Evolutionary conservation across 768 basidiomycete genomes (phyloP), one percentile per base, ranked within the genome.

Genomic region (Tylopilus vinaceipallidus): DNA sequence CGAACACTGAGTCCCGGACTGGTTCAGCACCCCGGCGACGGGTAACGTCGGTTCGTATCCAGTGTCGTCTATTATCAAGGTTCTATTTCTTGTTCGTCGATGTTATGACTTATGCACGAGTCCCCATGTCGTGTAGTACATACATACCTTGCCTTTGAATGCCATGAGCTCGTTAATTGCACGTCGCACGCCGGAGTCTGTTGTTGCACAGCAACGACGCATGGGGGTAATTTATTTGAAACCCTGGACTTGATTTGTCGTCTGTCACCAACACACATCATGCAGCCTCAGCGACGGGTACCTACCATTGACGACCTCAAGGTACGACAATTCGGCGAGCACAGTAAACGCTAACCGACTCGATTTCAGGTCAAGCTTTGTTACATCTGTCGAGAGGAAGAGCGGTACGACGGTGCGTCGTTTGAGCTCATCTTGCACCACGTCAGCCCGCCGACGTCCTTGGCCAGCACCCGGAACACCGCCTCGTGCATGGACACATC

Each of bases 311-410:
- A 62, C 44, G 68, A 70, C 49, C 67, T 70, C 51, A 71, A 64
- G 61, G 68, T 64, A 55, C 10, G 57, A 26, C 2, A 6, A 8
- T 7, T 11, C 2, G 2, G 20, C 17, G 22, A 16, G 13, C 29
- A 32, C 22, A 13, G 35, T n/a, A 1, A 27, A 12, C 40, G 41
- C 27, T 54, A 46, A 54, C 52, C 19, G 14, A 44, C 39, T 20
- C 29, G 44, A 23, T 33, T 12, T 24, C 49, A 79, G 73, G 80
- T 89, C 53, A 91, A 89, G 64, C 72, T 87, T 11, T 91, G 88
- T 55, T 91, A 86, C 64, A 89, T 91, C 49, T 91, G 88, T 58
- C 71, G 84, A 26, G 88, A 90, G 57, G 86, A 88, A 62, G 86
- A 88, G 51, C 67, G 53, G 3, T 72, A 74, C 49, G 80, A 80